Conservation (phyloP, 2,329 filamentous ascomycete genomes). For the Aphanocladium album region DNA sequence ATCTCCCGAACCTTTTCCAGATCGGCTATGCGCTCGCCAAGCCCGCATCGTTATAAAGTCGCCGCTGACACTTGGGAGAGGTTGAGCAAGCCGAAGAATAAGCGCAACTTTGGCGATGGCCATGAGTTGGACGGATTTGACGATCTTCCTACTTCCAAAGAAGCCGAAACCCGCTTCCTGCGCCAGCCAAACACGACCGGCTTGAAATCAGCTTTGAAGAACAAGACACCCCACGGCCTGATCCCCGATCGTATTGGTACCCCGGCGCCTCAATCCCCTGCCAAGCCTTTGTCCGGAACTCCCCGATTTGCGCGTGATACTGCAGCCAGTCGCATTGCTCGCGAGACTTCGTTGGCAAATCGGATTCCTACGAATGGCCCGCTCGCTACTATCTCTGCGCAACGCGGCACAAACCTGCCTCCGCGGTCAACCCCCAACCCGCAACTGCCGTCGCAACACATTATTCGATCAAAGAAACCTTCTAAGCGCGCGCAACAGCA, state of each 20-base stretch:
- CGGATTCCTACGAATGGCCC: slow-evolving; percentile 50
- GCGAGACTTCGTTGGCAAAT: slow-evolving; percentile 58
- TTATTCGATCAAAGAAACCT: slow-evolving; percentile 50
- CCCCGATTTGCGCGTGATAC: slow-evolving; percentile 63
- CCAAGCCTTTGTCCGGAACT: slow-evolving; percentile 43
- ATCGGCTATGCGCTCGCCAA: slow-evolving; percentile 55
- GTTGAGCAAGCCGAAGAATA: slow-evolving; percentile 61
- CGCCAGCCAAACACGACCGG: slow-evolving; percentile 71
- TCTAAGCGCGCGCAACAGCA: slow-evolving; percentile 56
- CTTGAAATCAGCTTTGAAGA: slow-evolving; percentile 57
- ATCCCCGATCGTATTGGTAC: slow-evolving; percentile 49
- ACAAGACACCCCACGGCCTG: slow-evolving; percentile 52
- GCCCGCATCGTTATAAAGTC: slow-evolving; percentile 44
- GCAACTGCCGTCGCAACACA: slow-evolving; percentile 32
- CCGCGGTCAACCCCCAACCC: slow-evolving; percentile 43
- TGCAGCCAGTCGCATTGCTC: slow-evolving; percentile 58
- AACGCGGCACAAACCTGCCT: slow-evolving; percentile 50
- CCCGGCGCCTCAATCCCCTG: slow-evolving; percentile 52
- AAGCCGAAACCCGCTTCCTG: slow-evolving; percentile 74
- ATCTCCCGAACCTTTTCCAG: slow-evolving; percentile 54
- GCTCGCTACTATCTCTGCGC: slow-evolving; percentile 50
- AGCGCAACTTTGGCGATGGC: slow-evolving; percentile 74
- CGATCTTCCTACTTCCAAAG: slow-evolving; percentile 82
- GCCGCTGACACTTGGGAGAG: slow-evolving; percentile 56
- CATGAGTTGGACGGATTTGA: slow-evolving; percentile 91